Base-by-base conservation (phyloP, 805 yeast genomes). In the Metschnikowia cerradonensis region DNA sequence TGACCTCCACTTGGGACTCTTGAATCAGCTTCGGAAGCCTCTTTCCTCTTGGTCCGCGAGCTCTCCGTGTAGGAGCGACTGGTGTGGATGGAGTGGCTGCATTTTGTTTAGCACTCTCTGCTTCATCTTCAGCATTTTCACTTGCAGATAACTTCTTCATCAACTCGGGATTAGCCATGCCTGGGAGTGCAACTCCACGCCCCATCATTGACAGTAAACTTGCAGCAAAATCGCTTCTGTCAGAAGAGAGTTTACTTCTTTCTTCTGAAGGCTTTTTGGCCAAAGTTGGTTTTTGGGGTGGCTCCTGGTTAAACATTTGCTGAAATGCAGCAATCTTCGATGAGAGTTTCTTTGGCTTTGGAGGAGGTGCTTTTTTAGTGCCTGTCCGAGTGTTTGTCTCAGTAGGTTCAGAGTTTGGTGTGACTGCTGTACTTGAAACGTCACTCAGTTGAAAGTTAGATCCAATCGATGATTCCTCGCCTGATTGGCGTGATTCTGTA, bases 321-420 rank as follows among this genome's bases (percentile, higher is more conserved):
- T 87, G 95, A 64, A 87, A 87, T 0, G 90, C 90, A 1, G 91
- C 90, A 52, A 87, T 87, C 54, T 77, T 85, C 1, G 90, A 83
- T 0, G 92, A 86, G 15, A 89, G 82, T 58, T 87, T 87, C 60
- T 86, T 86, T 3, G 92, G 92, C 22, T 83, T 83, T 31, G 82
- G 84, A 5, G 90, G 90, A 13, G 89, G 73, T 2, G 65, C 65
- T 41, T 64, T 66, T 20, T 48, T 52, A 11, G 35, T 32, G 33
- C 14, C 17, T 20, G 41, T 13, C 41, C n/a, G 41, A 5, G 19
- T 8, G 26, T 39, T 39, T 2, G 32, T 10, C n/a, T 39, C 41
- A 23, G 15, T 15, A 22, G 13, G 30, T 8, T 22, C 32, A n/a
- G 19, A 20, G 26, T 14, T 22, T 14, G 17, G 14, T 8, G 19